Conservation (phyloP, 257 asterid genomes). For the Ilex asprella region DNA sequence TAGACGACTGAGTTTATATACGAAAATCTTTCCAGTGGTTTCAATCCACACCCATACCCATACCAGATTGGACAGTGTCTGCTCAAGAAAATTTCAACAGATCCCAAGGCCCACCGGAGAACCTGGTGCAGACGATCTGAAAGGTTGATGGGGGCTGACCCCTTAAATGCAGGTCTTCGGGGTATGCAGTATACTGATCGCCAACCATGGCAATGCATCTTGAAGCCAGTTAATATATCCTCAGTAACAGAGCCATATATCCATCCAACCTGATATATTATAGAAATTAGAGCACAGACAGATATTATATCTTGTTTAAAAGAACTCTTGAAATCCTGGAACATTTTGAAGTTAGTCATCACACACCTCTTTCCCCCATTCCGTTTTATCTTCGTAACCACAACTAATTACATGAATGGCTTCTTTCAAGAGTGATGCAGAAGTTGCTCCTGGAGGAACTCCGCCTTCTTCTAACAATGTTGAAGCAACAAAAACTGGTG, state of each 20-base stretch:
- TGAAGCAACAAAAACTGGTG: conserved; percentile 88
- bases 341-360: neutral
- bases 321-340: neutral
- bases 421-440: conserved; percentile 96
- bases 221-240: conserved; percentile 95
- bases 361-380: conserved; percentile 95
- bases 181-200: conserved; percentile 95
- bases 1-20: conserved; percentile 86
- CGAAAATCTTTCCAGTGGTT: conserved; percentile 90
- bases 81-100: conserved; percentile 85
- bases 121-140: conserved; percentile 97
- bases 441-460: conserved; percentile 72
- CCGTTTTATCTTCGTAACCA: conserved; percentile 94
- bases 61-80: conserved; percentile 98
- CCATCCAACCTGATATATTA: conserved; percentile 73
- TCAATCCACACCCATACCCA: conserved; percentile 92
- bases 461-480: conserved; percentile 87
- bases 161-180: conserved; percentile 75
- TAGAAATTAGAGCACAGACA: conserved; percentile 10
- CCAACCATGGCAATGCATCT: conserved; percentile 99
- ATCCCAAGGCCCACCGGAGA: conserved; percentile 98
- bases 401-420: conserved; percentile 97
- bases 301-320: neutral
- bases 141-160: conserved; percentile 94
- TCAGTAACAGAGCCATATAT: conserved; percentile 96